Evolutionary conservation across 805 yeast genomes (phyloP), one percentile per base, ranked within the genome.

Genomic region (Zygoascus biomembranicola): DNA sequence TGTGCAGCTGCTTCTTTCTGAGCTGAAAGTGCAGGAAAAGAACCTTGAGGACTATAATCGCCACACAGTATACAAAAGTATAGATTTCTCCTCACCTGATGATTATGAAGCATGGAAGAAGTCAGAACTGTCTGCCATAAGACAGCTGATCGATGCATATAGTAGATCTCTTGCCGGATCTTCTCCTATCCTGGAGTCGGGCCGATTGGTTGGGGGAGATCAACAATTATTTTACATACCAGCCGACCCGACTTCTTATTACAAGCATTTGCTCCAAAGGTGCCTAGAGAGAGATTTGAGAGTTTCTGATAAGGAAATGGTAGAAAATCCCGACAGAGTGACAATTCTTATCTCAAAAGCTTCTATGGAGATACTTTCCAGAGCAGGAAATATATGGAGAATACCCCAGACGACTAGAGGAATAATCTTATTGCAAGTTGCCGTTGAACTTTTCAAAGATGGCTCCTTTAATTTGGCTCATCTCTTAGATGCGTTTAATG

Each of bases 321-420:
- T 49, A 13, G 31, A 46, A n/a, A 55, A 55, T 49, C 60, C 62
- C 10, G 58, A 61, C 5, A 44, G 57, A 10, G 52, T 48, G 11
- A 59, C 62, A 2, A 51, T 64, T 10, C 47, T 71, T 18, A 57
- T 77, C n/a, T 69, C 81, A 1, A 78, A 77, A 55, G 64, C 72
- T 16, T 70, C 79, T 0, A 63, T 67, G 8, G 73, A 71, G 46
- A 64, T 84, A 11, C 60, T 84, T 2, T 65, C 63, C 1, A 64
- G 72, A 14, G 77, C 79, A 52, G 69, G 79, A 6, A 73, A 70
- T 43, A 71, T 78, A 51, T 86, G 94, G 94, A 69, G 85, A 54
- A 65, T 84, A 4, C 77, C 75, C 55, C 65, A 64, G 6, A 69
- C 80, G 0, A 72, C 87, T 0, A 68, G 77, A 49, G 77, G 81